These are phyloP conservation scores for Vicia faba DNA, from an alignment of 306 rosid genomes.

Conservation along the genomic window DNA sequence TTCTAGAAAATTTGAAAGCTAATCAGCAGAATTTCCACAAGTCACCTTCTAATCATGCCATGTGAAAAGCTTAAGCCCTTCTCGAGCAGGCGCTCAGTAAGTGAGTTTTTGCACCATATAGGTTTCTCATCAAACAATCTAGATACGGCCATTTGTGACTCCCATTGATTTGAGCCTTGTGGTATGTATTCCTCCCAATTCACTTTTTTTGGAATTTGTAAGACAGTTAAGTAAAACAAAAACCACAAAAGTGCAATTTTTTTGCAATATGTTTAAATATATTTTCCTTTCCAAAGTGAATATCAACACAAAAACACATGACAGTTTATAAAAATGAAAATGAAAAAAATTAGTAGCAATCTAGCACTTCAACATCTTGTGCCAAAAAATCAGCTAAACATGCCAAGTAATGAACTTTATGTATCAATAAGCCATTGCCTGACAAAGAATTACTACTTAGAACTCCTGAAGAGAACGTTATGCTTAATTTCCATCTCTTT, in stretches of 20 bases:
- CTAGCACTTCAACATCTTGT: constrained; percentile 9
- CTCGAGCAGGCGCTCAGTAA: constrained; percentile 61
- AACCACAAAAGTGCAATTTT: constrained; percentile 30
- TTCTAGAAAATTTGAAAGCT: constrained; percentile 22
- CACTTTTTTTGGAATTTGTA: constrained; percentile 90
- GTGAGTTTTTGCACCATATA: constrained; percentile 76
- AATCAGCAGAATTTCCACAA: constrained; percentile 17
- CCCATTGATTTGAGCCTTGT: constrained; percentile 79
- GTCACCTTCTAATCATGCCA: constrained; percentile 75
- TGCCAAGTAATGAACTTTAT: neutral
- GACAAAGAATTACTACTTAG: neutral
- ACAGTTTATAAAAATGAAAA: constrained; percentile 14
- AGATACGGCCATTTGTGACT: constrained; percentile 70
- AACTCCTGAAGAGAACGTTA: neutral
- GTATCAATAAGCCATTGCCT: neutral
- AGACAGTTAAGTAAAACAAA: constrained; percentile 62
- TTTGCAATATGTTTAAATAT: constrained; percentile 23
- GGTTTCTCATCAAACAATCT: constrained; percentile 85
- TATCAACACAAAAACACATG: constrained; percentile 26
- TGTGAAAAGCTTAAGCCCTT: constrained; percentile 64
- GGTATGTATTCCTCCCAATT: constrained; percentile 86
- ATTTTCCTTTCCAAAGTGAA: constrained; percentile 22
- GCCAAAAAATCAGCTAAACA: neutral
- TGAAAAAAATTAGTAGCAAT: constrained; percentile 2
- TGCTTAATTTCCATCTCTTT: neutral